Conservation (phyloP, 2,329 filamentous ascomycete genomes). For the Trichoderma semiorbis region DNA sequence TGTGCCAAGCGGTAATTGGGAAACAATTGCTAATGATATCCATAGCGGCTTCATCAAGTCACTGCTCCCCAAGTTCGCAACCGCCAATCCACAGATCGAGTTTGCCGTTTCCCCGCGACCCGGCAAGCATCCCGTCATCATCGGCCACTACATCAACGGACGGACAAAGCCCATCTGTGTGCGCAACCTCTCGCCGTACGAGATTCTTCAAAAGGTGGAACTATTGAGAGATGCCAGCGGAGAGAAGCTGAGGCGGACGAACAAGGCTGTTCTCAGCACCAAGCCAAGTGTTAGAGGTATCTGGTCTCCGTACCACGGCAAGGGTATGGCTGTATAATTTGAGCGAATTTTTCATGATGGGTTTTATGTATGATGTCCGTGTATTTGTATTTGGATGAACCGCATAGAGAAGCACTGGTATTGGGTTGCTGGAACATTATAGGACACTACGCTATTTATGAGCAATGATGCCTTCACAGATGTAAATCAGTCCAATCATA, state of each 20-base stretch:
- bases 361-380: slow-evolving; percentile 23
- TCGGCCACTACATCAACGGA: slow-evolving; percentile 91
- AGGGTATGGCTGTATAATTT: slow-evolving; percentile 50
- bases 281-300: slow-evolving; percentile 66
- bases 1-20: background rate
- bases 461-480: slow-evolving; percentile 1
- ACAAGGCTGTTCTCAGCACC: slow-evolving; percentile 62
- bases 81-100: slow-evolving; percentile 81
- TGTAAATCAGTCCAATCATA: background rate
- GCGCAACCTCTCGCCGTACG: slow-evolving; percentile 74
- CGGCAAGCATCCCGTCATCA: slow-evolving; percentile 82
- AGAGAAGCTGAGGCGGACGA: slow-evolving; percentile 64
- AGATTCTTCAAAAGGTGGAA: slow-evolving; percentile 77
- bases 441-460: slow-evolving; percentile 1
- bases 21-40: background rate
- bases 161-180: slow-evolving; percentile 83
- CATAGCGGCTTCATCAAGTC: slow-evolving; percentile 75
- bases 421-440: slow-evolving; percentile 28
- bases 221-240: slow-evolving; percentile 71
- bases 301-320: slow-evolving; percentile 68
- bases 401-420: slow-evolving; percentile 23
- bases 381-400: slow-evolving; percentile 29
- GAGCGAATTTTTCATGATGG: slow-evolving; percentile 1
- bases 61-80: slow-evolving; percentile 72
- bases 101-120: slow-evolving; percentile 88